A percentile compares a stretch with the other conserved stretches of the same genome.
Evolutionary conservation across 805 yeast genomes (phyloP).

Genomic region (Candida tammaniensis): DNA sequence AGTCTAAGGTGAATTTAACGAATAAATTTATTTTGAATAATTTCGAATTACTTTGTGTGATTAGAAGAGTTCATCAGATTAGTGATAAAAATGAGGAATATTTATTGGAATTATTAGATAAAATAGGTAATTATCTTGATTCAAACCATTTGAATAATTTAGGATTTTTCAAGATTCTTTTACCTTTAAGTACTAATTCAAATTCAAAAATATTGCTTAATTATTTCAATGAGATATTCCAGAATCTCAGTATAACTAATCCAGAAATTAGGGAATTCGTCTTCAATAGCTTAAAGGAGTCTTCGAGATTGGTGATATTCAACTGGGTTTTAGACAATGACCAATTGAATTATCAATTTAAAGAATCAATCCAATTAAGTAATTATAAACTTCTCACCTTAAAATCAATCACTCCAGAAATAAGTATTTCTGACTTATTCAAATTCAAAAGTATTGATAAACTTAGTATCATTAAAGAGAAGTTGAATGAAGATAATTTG

Average conservation of each 20-base stretch:
- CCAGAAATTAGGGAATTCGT: constrained; percentile 5
- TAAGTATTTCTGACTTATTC: constrained; percentile 9
- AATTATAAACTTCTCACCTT: constrained; percentile 8
- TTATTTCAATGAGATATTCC: constrained; percentile 4
- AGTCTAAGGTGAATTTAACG: constrained; percentile 5
- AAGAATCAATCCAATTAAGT: constrained; percentile 5
- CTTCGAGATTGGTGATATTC: neutral
- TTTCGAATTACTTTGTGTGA: constrained; percentile 12
- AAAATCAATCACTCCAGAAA: constrained; percentile 1
- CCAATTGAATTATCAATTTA: constrained; percentile 10
- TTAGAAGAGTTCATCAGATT: neutral
- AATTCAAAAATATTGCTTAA: too few species aligned
- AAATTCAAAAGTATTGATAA: constrained; percentile 1
- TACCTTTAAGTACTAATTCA: neutral
- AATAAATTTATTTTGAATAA: constrained; percentile 13
- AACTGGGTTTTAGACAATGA: constrained; percentile 11
- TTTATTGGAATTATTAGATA: constrained; percentile 8
- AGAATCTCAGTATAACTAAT: constrained; percentile 1
- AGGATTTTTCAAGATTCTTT: constrained; percentile 6
- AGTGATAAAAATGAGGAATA: neutral
- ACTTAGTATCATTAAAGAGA: constrained; percentile 5
- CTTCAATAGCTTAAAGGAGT: constrained; percentile 6
- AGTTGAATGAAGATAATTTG: constrained; percentile 7
- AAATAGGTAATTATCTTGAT: constrained; percentile 7
- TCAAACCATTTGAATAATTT: constrained; percentile 5